Evolutionary conservation across 768 basidiomycete species (phyloP), one percentile per base, ranked within the genome.

Genomic region (Naganishia antarctica): DNA sequence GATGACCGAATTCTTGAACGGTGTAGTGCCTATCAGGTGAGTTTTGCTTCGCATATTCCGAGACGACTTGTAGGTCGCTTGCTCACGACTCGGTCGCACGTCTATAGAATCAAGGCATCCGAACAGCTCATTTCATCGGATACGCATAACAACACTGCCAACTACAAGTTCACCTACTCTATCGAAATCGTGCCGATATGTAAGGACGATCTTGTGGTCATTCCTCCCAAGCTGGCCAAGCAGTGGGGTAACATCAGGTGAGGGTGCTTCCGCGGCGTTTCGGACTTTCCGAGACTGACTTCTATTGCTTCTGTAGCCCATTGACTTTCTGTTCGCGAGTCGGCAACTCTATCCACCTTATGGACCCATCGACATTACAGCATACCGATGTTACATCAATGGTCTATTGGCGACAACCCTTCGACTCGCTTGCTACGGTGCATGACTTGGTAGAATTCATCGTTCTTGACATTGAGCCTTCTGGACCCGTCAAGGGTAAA

Each of bases 151-250:
- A 85, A 84, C 69, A 96, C 92, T 3, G 89, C 94, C 34, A 97
- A 90, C 79, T 96, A 89, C 83, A 98, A 94, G 79, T 93, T 89
- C 79, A 91, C 92, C 4, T 98, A 91, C 81, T 96, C 93, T 4
- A 89, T 98, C 69, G 94, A 98, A 79, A 96, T 99, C 73, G 84
- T 88, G 4, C 92, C 96, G 0, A 85, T 99, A 62, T 99, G 96
- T 82, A 97, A 97, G 76, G 96, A 98, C 74, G 96, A 99, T 78
- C 84, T 99, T 28, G 88, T 98, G 23, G 91, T 89, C 75, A 82
- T 99, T 37, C 90, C 92, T 2, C 77, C 80, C 12, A 90, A 90
- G 72, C 86, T 87, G 69, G 92, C 96, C 0, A 86, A 87, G 9
- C 80, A 84, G 18, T 80, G 93, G 63, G 85, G 87, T 74, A 97